Conservation (phyloP, 345 rosid genomes). For the Bruguiera gymnorhiza region DNA sequence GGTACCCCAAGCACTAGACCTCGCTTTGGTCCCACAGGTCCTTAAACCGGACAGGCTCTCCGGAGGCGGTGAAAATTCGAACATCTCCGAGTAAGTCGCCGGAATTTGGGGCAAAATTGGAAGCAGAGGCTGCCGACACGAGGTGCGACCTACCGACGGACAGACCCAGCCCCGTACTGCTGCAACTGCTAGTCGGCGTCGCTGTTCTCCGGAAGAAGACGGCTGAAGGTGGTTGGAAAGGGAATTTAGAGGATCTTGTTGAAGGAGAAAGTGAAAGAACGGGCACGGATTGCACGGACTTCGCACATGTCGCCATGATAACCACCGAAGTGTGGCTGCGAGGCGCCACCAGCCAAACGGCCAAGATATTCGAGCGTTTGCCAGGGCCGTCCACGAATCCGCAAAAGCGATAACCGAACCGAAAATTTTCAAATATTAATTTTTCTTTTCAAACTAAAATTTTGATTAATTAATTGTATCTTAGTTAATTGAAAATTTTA, state of each 20-base stretch:
- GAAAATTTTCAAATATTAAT: too few relatives aligned
- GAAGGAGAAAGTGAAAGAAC: slow-evolving; percentile 15
- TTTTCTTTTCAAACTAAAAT: too few relatives aligned
- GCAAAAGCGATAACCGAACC: too few relatives aligned
- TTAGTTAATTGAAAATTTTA: too few relatives aligned
- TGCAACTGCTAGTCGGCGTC: background rate
- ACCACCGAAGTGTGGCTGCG: too few relatives aligned
- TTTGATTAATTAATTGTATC: too few relatives aligned
- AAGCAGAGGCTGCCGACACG: slow-evolving; percentile 38
- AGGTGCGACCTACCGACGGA: slow-evolving; percentile 13
- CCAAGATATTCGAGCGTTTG: too few relatives aligned
- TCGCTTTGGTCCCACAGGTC: slow-evolving; percentile 87
- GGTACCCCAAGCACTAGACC: slow-evolving; percentile 28
- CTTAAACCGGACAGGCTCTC: slow-evolving; percentile 54
- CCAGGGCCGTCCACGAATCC: too few relatives aligned
- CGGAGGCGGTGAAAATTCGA: slow-evolving; percentile 57
- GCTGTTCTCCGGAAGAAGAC: slow-evolving; percentile 1
- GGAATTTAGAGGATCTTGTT: slow-evolving; percentile 5
- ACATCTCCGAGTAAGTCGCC: slow-evolving; percentile 60
- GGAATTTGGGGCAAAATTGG: slow-evolving; percentile 28
- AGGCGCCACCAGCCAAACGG: too few relatives aligned
- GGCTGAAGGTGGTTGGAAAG: background rate
- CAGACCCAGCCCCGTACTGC: background rate
- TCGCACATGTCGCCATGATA: background rate
- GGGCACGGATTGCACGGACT: background rate